These are phyloP conservation scores for Sextonia rubra DNA, from an alignment of 164 flowering plant genomes.

Conservation along the genomic window DNA sequence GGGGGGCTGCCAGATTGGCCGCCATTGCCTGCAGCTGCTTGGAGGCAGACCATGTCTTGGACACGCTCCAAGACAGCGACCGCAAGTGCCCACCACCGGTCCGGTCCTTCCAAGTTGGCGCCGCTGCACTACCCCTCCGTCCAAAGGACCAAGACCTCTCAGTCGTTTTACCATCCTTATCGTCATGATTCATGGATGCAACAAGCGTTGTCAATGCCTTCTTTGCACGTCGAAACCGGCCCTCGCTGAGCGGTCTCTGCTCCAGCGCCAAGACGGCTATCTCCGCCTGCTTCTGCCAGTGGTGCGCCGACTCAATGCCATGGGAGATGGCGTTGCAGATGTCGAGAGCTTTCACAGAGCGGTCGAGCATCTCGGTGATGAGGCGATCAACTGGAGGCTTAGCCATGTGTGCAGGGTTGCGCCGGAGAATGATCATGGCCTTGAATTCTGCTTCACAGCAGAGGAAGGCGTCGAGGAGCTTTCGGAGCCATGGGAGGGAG, in stretches of 20 bases:
- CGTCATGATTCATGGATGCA: background rate
- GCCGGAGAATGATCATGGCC: slow-evolving; percentile 8
- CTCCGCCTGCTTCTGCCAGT: slow-evolving; percentile 46
- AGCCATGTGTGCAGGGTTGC: slow-evolving; percentile 28
- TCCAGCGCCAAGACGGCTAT: slow-evolving; percentile 40
- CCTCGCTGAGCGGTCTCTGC: slow-evolving; percentile 31
- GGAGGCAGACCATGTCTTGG: slow-evolving; percentile 69
- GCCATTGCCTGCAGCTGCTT: slow-evolving; percentile 80
- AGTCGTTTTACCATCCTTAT: slow-evolving; percentile 20
- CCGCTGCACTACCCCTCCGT: slow-evolving; percentile 21
- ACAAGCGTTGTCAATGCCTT: slow-evolving; percentile 29
- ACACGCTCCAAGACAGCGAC: slow-evolving; percentile 44
- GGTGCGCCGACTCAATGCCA: slow-evolving; percentile 41
- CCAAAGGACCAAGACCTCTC: slow-evolving; percentile 72
- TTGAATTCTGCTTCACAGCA: slow-evolving; percentile 45
- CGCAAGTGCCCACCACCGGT: slow-evolving; percentile 32
- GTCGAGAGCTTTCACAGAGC: slow-evolving; percentile 61
- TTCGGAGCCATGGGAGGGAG: slow-evolving; percentile 44
- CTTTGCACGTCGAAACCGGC: slow-evolving; percentile 50
- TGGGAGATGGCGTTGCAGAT: slow-evolving; percentile 55
- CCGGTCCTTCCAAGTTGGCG: slow-evolving; percentile 35
- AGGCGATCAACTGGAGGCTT: slow-evolving; percentile 9
- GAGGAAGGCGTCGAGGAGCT: slow-evolving; percentile 36
- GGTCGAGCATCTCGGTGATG: slow-evolving; percentile 40
- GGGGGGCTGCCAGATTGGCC: slow-evolving; percentile 50